Conservation (phyloP, 129 eudicot genomes). For the Oenanthe sinensis region DNA sequence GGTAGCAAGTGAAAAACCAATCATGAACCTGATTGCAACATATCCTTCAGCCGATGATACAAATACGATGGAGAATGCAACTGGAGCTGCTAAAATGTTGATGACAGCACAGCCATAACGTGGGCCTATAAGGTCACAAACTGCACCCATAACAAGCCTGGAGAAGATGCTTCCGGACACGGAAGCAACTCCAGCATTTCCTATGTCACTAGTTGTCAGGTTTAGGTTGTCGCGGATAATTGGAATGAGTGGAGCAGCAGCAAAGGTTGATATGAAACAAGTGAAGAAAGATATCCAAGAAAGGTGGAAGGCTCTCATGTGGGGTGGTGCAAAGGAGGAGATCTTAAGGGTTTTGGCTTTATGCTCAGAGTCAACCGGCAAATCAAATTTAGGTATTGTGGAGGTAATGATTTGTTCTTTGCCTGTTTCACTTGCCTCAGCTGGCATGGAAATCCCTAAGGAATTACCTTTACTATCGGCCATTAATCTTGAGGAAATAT, state of each 20-base stretch:
- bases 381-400: not conserved
- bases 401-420: not conserved
- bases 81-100: conserved; percentile 30
- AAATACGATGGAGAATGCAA: conserved; percentile 22
- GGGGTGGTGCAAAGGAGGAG: conserved; percentile 1
- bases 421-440: not conserved
- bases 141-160: conserved; percentile 35
- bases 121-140: conserved; percentile 41
- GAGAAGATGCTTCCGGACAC: conserved; percentile 42
- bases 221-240: conserved; percentile 26
- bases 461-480: not conserved
- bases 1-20: conserved; percentile 37
- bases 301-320: conserved; percentile 14
- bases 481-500: not conserved
- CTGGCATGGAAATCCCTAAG: not conserved
- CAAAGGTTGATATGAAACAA: conserved; percentile 12
- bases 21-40: conserved; percentile 31
- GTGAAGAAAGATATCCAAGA: conserved; percentile 12
- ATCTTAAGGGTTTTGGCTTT: conserved; percentile 4
- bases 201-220: conserved; percentile 25
- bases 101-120: conserved; percentile 30
- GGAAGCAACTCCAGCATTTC: conserved; percentile 36
- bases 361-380: conserved; percentile 6
- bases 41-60: conserved; percentile 27
- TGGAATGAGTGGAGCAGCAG: conserved; percentile 28